Evolutionary conservation across 495 filamentous ascomycete genomes (phyloP), one percentile per base, ranked within the genome.

Genomic region (Podospora sp.): DNA sequence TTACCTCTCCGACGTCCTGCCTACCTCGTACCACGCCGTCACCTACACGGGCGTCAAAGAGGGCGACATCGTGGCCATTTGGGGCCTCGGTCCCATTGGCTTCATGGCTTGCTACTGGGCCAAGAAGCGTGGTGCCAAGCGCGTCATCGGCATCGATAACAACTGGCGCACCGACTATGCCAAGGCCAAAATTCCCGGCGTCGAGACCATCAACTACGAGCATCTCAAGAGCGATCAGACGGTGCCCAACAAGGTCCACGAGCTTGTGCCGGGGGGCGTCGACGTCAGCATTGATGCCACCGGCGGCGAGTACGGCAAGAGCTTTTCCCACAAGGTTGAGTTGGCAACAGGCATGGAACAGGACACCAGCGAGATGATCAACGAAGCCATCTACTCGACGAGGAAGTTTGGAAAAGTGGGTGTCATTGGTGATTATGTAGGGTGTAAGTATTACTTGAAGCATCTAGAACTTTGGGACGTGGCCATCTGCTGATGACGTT

Each of bases 1-100:
- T 1, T 90, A 84, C 73, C 78, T 92, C 16, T 86, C 85, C 0
- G 88, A 91, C 66, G 87, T 91, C 16, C 69, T 91, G 5, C 71
- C 78, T 4, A 92, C 89, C 11, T 84, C 84, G 26, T 92, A 90
- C 68, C 50, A 67, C 59, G 22, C n/a, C 22, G 57, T 67, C 11
- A 21, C 4, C 24, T 62, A 67, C 46, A 62, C 65, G 2, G 65
- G 65, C 7, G 58, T 67, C 16, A 29, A 55, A 24, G 25, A 67
- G 46, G 65, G 57, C n/a, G 65, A 67, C 46, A 55, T 25, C 4
- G 65, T 67, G 7, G 65, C 65, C 2, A 46, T 67, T 27, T 67
- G 65, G 65, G 65, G 65, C 46, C 65, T 67, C 36, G 65, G 58
- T n/a, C 58, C 65, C 16, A 67, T 67, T 11, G 58, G 65, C 8